Evolutionary conservation across 805 yeast genomes (phyloP), one percentile per base, ranked within the genome.

Genomic region (Candida rishiriensis): DNA sequence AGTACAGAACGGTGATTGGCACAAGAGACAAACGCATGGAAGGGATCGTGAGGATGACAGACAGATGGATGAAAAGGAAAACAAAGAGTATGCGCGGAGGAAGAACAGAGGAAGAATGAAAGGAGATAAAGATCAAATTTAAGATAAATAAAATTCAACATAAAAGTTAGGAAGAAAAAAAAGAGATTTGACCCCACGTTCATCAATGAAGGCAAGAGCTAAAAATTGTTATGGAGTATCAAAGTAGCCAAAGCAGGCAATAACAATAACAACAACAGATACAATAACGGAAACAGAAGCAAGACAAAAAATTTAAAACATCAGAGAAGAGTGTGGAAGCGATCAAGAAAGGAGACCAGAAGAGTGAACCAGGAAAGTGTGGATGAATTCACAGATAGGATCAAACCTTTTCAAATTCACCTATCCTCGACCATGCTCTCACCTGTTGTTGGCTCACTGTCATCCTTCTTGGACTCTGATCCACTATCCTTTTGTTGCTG

Each of bases 161-260:
- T 21, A 21, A 21, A 21, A 21, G 26, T 5, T 21, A 21, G 26
- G 7, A 21, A 21, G 7, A 21, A 21, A 21, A 21, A 4, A 5
- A 4, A 21, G 7, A 21, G 26, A 7, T 5, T 5, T 21, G 26
- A 21, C 26, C n/a, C 26, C 26, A 21, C 26, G 7, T 21, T 21
- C 26, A 21, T 21, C 26, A 21, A 42, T 17, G 34, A 16, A 29
- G 29, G 34, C n/a, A 34, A 28, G 34, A 21, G 28, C 44, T 37
- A 40, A 39, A 43, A 29, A 29, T 34, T 17, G 26, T n/a, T n/a
- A n/a, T n/a, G n/a, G 18, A 34, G 28, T 16, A 34, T 34, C 13
- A 21, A 34, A 17, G 28, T 14, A 34, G 10, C 37, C 5, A 16
- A 12, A 33, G 17, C 4, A 28, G 28, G 28, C 21, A 34, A 37